Conservation (phyloP, 305 asterid species). For the Plantago rigida region DNA sequence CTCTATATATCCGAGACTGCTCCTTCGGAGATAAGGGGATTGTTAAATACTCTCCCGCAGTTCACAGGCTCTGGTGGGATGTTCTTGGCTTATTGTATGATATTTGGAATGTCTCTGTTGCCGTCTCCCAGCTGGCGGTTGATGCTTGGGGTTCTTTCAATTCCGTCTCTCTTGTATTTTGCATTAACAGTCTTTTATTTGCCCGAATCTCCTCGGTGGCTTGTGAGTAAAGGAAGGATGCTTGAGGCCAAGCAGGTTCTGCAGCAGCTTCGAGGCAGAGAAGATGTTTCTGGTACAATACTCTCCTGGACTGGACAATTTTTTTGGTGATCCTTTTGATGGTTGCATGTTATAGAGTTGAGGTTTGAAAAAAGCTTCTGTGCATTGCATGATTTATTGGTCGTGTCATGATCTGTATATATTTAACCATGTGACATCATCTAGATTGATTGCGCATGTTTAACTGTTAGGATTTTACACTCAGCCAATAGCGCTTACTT, state of each 20-base stretch:
- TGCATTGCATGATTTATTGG: neutral
- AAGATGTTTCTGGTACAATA: constrained; percentile 72
- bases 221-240: constrained; percentile 90
- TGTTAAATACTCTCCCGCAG: constrained; percentile 80
- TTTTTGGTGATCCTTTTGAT: neutral
- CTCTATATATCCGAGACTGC: constrained; percentile 87
- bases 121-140: constrained; percentile 72
- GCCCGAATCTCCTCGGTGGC: constrained; percentile 98
- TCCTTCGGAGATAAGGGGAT: constrained; percentile 77
- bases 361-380: neutral
- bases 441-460: neutral
- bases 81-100: constrained; percentile 82
- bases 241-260: constrained; percentile 63
- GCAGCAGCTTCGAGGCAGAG: constrained; percentile 77
- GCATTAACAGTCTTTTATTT: constrained; percentile 48
- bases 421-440: neutral
- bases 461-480: neutral
- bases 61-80: constrained; percentile 77
- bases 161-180: constrained; percentile 69
- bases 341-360: neutral
- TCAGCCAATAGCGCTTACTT: neutral
- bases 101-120: constrained; percentile 64
- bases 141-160: constrained; percentile 83
- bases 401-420: neutral
- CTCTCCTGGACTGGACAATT: neutral